A percentile compares a stretch with the other conserved stretches of the same genome.
Evolutionary conservation across 257 asterid species (phyloP).

Genomic region (Echium plantagineum): DNA sequence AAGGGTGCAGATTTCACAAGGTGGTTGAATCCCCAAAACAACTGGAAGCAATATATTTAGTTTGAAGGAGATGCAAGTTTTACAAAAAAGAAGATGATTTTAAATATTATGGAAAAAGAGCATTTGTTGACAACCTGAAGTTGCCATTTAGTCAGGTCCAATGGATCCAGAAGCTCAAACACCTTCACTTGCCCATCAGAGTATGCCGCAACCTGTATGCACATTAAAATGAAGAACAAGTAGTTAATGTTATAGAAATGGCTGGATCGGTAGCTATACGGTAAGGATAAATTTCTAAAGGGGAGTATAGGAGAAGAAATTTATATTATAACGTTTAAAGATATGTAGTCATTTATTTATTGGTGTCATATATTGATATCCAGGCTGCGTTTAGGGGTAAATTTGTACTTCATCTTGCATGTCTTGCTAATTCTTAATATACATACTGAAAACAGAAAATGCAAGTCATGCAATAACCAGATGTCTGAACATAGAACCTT

Average conservation of each 20-base stretch:
- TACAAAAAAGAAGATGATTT: too few species aligned
- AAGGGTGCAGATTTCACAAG: neutral
- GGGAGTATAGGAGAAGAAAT: neutral
- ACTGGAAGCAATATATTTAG: neutral
- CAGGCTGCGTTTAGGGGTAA: neutral
- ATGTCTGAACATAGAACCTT: neutral
- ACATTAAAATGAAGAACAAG: slow-evolving; percentile 1
- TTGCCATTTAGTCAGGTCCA: slow-evolving; percentile 84
- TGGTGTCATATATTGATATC: neutral
- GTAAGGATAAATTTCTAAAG: neutral
- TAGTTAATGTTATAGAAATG: neutral
- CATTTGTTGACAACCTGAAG: slow-evolving; percentile 57
- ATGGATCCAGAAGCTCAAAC: slow-evolving; percentile 70
- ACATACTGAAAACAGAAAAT: neutral
- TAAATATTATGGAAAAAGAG: too few species aligned
- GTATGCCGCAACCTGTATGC: slow-evolving; percentile 66
- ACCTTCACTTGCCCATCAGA: slow-evolving; percentile 76
- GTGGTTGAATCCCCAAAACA: neutral
- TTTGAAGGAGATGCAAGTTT: neutral
- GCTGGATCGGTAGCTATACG: neutral
- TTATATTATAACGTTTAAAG: too few species aligned
- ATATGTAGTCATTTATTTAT: too few species aligned
- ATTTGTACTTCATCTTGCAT: neutral
- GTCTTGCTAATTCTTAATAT: neutral
- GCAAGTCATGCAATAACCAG: neutral